Evolutionary conservation across 116 monocot species (phyloP), one percentile per base, ranked within the genome.

Genomic region (Trichopus zeylanicus): DNA sequence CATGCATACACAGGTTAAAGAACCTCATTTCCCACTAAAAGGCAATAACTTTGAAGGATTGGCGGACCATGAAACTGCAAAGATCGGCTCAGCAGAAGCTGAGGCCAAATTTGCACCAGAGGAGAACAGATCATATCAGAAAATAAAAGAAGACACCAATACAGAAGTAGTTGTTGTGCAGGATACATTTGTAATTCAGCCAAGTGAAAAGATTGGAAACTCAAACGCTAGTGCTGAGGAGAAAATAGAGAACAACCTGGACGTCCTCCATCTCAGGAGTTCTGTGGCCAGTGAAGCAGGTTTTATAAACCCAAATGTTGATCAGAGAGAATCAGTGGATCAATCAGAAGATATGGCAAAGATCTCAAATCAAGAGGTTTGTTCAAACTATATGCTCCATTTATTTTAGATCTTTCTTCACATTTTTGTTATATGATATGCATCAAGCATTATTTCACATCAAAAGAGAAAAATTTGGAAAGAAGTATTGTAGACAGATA

Each of bases 351-450:
- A 7, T 9, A 19, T 22, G 22, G 8, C 5, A 24, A 49, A 20
- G 49, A 49, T 49, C 23, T 10, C 49, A 49, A 24, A 49, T 49
- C 4, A 23, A 24, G 49, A 49, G 49, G 49, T 49, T 49, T n/a
- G 49, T 49, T 5, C 19, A 22, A 0, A 49, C 19, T 49, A 49
- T 49, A 49, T 20, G 22, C 22, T 25, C n/a, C n/a, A 5, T 49
- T 8, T 3, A 15, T 9, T 19, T 49, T 49, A 3, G 21, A 49
- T 49, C 49, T 49, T 49, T 3, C 21, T 6, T 49, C 5, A 49
- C 22, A 7, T 6, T 49, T 24, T n/a, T 49, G 3, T 7, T 49
- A 7, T 23, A 1, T 49, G 49, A 20, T 19, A 49, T 22, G 22
- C 21, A 22, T 23, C 0, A 9, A 49, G 8, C 22, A 4, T 49